A percentile compares a stretch with the other conserved stretches of the same genome.
phyloP scores from a whole-genome alignment of 495 filamentous ascomycete genomes.

The Monascus purpureus region DNA sequence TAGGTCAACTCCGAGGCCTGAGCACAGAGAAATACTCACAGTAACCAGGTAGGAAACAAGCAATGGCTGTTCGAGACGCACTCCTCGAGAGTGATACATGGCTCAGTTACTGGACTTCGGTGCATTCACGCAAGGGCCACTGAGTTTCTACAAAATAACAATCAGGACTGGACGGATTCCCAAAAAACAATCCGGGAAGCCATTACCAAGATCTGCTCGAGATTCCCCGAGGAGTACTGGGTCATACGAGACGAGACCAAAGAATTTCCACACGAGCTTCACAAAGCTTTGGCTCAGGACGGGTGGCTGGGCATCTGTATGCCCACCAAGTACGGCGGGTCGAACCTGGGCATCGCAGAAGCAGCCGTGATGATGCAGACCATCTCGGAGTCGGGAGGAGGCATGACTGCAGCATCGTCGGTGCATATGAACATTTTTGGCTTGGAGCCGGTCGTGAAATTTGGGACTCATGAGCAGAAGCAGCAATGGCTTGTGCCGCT shows the following conservation, averaged over 20 bases:
- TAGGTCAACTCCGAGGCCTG: no score
- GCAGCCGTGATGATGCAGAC: conserved; percentile 61
- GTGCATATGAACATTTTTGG: conserved; percentile 54
- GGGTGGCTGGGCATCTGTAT: conserved; percentile 60
- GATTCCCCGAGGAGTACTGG: conserved; percentile 47
- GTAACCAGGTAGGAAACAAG: no score
- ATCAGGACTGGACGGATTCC: conserved; percentile 4
- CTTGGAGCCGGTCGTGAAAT: conserved; percentile 49
- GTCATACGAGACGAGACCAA: conserved; percentile 42
- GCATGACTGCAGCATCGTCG: conserved; percentile 50
- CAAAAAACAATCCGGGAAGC: conserved; percentile 39
- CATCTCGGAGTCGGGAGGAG: conserved; percentile 51
- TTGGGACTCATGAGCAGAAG: conserved; percentile 38
- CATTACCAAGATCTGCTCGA: conserved; percentile 41
- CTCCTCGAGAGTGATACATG: no score
- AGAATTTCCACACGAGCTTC: conserved; percentile 45
- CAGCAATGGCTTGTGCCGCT: conserved; percentile 40
- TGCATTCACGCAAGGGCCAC: conserved; percentile 3
- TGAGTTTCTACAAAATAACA: conserved; percentile 6
- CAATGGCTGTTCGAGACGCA: no score
- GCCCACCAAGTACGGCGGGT: conserved; percentile 45
- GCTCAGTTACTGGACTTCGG: no score
- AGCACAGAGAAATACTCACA: no score
- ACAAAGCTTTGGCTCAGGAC: conserved; percentile 43
- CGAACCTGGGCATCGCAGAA: conserved; percentile 50